Base-by-base conservation (phyloP, 495 filamentous ascomycete genomes). In the Wilcoxina mikolae region DNA sequence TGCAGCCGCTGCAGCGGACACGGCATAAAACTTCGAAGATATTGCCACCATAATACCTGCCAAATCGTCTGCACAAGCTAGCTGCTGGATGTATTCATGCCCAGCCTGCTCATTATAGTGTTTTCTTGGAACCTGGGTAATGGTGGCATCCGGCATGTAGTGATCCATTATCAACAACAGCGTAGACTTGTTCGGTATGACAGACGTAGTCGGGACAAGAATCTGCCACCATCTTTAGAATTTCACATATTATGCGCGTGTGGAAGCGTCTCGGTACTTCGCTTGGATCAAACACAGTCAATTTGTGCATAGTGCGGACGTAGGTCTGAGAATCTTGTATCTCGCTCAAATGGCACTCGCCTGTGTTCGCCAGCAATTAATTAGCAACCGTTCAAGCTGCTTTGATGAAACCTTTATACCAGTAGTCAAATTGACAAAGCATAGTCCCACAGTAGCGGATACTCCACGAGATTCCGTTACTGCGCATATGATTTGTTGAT, bases 291-390 rank as follows among this genome's bases (percentile, higher is more conserved):
- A 82, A 85, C 25, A 93, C 77, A 49, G 76, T 73, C 51, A 95
- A 72, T 68, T 94, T 93, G 65, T 87, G 85, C 35, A 89, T 69
- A 0, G 87, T 90, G 65, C 79, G 81, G 55, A 83, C 78, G 65
- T 91, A 94, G 18, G 85, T 88, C 67, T 93, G 87, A 47, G 78
- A 87, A 61, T 95, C 87, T 65, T 83, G 86, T 52, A 94, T 87
- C 61, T 95, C 87, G 65, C 85, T 93, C 11, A 96, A 70, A 33
- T 91, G 79, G 12, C 82, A 83, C 67, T 91, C 84, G 28, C 71
- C 63, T 66, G 26, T 17, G 22, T 15, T 5, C 12, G 11, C 17
- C 17, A 44, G 20, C 22, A 1, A 22, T 45, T 4, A 3, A 45
- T 25, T 25, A 54, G 5, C n/a, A n/a, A n/a, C n/a, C n/a, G n/a